Percentiles rank a stretch among this genome's conserved stretches.
Evolutionary conservation across 352 stramenopile species (phyloP).

Genomic region (Pythium monospermum): DNA sequence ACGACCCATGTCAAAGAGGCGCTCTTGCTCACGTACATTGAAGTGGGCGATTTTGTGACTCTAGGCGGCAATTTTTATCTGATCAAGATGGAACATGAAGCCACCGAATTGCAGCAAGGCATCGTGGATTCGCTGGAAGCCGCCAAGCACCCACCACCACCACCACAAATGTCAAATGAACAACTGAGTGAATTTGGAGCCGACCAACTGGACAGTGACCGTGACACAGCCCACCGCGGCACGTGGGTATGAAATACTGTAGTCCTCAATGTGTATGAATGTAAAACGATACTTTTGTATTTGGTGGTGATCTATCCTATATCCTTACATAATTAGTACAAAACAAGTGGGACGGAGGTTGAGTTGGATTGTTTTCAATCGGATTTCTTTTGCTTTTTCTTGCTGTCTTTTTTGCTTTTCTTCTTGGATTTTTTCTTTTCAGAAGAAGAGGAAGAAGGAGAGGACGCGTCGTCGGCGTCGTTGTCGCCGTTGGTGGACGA

Average conservation of each 20-base stretch:
- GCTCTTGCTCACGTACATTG: slow-evolving; percentile 55
- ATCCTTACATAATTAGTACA: slow-evolving; percentile 16
- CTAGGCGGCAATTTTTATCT: slow-evolving; percentile 63
- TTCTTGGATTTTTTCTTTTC: slow-evolving; percentile 19
- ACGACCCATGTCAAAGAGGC: slow-evolving; percentile 41
- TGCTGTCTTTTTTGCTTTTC: slow-evolving; percentile 25
- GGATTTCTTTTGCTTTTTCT: slow-evolving; percentile 25
- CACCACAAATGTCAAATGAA: too few relatives aligned
- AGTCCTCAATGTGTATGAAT: too few relatives aligned
- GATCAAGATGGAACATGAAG: slow-evolving; percentile 56
- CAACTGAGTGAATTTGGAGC: too few relatives aligned
- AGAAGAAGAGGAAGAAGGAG: too few relatives aligned
- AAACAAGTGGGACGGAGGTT: neutral
- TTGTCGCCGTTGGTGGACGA: too few relatives aligned
- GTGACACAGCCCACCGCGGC: slow-evolving; percentile 13
- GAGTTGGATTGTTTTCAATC: slow-evolving; percentile 12
- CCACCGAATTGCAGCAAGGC: slow-evolving; percentile 30
- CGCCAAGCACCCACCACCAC: slow-evolving; percentile 13
- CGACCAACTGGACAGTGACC: slow-evolving; percentile 7
- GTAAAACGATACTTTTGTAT: too few relatives aligned
- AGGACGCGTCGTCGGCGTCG: too few relatives aligned
- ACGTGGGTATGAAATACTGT: slow-evolving; percentile 16
- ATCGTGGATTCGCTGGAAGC: slow-evolving; percentile 33
- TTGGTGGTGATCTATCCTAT: too few relatives aligned
- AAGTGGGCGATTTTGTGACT: slow-evolving; percentile 75